Conservation (phyloP, 306 rosid species). For the Cicer cuneatum region DNA sequence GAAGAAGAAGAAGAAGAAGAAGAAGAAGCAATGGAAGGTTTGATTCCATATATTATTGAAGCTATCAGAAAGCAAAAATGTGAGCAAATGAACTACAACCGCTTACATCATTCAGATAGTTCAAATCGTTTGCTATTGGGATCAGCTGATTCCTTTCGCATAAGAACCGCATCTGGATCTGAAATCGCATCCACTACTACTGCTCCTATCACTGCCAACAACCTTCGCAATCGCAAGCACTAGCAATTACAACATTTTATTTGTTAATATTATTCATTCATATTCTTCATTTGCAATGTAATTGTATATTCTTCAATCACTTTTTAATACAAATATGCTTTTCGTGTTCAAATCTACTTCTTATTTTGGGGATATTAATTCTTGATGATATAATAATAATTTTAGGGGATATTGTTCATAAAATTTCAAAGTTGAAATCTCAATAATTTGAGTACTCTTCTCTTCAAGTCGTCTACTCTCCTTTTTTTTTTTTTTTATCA, state of each 20-base stretch:
- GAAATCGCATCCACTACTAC: neutral
- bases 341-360: neutral
- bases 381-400: too few relatives aligned
- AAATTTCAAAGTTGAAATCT: too few relatives aligned
- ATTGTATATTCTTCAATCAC: neutral
- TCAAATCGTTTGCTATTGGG: constrained; percentile 12
- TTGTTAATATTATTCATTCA: neutral
- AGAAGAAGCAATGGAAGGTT: constrained; percentile 19
- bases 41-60: constrained; percentile 23
- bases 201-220: neutral
- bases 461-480: too few relatives aligned
- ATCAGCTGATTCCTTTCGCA: neutral
- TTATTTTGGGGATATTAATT: too few relatives aligned
- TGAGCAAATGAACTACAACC: neutral
- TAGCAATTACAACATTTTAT: neutral
- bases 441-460: too few relatives aligned
- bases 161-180: neutral
- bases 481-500: too few relatives aligned
- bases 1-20: too few relatives aligned
- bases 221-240: constrained; percentile 3
- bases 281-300: neutral
- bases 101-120: constrained; percentile 2
- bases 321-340: neutral
- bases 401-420: too few relatives aligned
- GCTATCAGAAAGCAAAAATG: constrained; percentile 22